Conservation (phyloP, 345 rosid genomes). For the Zanthoxylum bungeanum region DNA sequence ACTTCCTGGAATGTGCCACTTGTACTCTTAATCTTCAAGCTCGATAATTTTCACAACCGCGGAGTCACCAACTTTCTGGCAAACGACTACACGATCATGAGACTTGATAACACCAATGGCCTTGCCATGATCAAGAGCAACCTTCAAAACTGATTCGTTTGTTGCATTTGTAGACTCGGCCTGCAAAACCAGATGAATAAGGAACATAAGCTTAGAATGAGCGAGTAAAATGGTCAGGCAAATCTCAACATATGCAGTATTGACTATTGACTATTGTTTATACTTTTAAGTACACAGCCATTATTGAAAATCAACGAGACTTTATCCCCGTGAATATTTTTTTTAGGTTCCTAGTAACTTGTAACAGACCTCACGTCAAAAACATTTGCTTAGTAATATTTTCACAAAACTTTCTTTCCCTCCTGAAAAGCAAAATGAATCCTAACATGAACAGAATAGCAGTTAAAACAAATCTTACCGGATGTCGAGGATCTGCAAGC, state of each 20-base stretch:
- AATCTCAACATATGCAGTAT: too few species aligned
- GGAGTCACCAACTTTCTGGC: constrained; percentile 63
- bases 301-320: too few species aligned
- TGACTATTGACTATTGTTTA: too few species aligned
- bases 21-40: constrained; percentile 49
- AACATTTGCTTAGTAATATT: neutral
- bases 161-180: constrained; percentile 37
- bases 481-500: constrained; percentile 62
- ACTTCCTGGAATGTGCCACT: neutral
- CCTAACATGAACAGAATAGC: neutral
- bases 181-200: constrained; percentile 28
- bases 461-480: constrained; percentile 31
- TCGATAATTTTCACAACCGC: constrained; percentile 62
- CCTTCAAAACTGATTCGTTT: constrained; percentile 54
- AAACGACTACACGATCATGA: constrained; percentile 57
- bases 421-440: neutral
- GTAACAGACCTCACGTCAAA: neutral
- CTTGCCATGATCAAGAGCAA: constrained; percentile 63
- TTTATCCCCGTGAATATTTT: too few species aligned
- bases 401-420: neutral
- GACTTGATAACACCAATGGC: constrained; percentile 48
- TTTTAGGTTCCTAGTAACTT: neutral
- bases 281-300: too few species aligned
- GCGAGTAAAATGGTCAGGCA: too few species aligned
- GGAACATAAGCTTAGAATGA: too few species aligned